These are phyloP conservation scores for Musa acuminata DNA, from an alignment of 176 grass and related monocot genomes.

Conservation along the genomic window DNA sequence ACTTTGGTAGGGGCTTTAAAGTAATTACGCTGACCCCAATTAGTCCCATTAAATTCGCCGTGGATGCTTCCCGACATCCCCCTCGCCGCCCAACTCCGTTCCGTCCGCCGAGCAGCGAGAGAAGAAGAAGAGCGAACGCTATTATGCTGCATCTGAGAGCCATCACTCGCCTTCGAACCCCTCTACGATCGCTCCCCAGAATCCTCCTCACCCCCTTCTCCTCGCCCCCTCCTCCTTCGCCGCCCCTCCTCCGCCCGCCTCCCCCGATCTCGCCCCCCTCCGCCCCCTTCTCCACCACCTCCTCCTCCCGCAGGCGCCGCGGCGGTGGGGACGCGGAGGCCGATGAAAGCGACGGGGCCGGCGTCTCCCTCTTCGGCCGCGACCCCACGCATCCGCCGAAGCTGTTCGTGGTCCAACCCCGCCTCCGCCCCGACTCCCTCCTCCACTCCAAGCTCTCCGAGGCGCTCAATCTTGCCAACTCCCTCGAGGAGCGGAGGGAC, in stretches of 20 bases:
- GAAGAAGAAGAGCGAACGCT: background rate
- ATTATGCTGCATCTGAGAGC: background rate
- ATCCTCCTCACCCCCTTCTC: slow-evolving; percentile 13
- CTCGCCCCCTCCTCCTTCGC: slow-evolving; percentile 27
- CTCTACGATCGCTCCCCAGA: slow-evolving; percentile 1
- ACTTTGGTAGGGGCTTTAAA: too few species aligned
- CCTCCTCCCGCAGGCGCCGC: slow-evolving; percentile 14
- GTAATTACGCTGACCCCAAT: too few species aligned
- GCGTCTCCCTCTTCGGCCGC: slow-evolving; percentile 46
- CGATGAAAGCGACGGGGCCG: slow-evolving; percentile 24
- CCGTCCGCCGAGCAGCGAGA: background rate
- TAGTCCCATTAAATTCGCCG: background rate
- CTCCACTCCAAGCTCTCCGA: slow-evolving; percentile 78
- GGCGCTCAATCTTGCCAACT: slow-evolving; percentile 87
- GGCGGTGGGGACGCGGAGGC: slow-evolving; percentile 21
- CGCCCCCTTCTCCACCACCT: slow-evolving; percentile 29
- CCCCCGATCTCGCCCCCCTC: slow-evolving; percentile 6
- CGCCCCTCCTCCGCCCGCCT: slow-evolving; percentile 1
- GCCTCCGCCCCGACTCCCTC: slow-evolving; percentile 57
- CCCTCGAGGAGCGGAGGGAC: slow-evolving; percentile 82
- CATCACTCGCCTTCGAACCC: slow-evolving; percentile 7
- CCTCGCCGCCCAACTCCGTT: background rate
- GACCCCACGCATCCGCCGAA: slow-evolving; percentile 49
- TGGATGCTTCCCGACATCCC: background rate
- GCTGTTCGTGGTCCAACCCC: slow-evolving; percentile 80